These are phyloP conservation scores for Pestalotiopsis sp. DNA, from an alignment of 2,329 filamentous ascomycete species.

Conservation along the genomic window DNA sequence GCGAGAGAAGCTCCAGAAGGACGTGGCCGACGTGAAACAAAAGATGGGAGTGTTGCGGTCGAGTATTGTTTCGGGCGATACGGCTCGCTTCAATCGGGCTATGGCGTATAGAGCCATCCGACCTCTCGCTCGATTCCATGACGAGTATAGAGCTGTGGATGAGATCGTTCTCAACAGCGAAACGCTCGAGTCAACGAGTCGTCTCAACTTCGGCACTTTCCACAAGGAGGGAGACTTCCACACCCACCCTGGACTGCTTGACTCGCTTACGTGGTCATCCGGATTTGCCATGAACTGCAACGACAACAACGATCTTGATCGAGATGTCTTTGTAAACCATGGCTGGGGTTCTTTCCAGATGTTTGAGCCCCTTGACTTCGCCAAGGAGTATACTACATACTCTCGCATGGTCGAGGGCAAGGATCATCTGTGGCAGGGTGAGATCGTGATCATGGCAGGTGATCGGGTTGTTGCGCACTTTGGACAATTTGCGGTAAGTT, in stretches of 20 bases:
- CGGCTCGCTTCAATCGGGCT: constrained; percentile 47
- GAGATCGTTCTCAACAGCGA: constrained; percentile 32
- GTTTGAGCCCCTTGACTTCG: constrained; percentile 19
- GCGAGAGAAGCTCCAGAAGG: constrained; percentile 18
- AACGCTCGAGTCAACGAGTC: constrained; percentile 23
- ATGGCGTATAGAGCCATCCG: constrained; percentile 30
- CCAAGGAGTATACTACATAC: constrained; percentile 23
- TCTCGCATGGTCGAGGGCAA: constrained; percentile 20
- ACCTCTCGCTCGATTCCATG: constrained; percentile 28
- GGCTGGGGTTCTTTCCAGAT: constrained; percentile 26
- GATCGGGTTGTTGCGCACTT: constrained; percentile 22
- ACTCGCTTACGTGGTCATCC: constrained; percentile 20
- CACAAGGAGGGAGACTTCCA: constrained; percentile 22
- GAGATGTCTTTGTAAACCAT: constrained; percentile 27
- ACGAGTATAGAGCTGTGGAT: constrained; percentile 29
- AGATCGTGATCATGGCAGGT: constrained; percentile 21
- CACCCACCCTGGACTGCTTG: constrained; percentile 25
- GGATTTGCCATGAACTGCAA: constrained; percentile 29
- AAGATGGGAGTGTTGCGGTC: constrained; percentile 21
- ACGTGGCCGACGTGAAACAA: constrained; percentile 14
- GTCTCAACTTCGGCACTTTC: constrained; percentile 17
- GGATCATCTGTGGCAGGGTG: constrained; percentile 23
- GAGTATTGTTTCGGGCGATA: constrained; percentile 17
- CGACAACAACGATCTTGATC: constrained; percentile 24
- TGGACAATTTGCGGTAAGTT: constrained; percentile 19